phyloP scores from a whole-genome alignment of 1,284 basidiomycete genomes.

The Coniferiporia weirii region DNA sequence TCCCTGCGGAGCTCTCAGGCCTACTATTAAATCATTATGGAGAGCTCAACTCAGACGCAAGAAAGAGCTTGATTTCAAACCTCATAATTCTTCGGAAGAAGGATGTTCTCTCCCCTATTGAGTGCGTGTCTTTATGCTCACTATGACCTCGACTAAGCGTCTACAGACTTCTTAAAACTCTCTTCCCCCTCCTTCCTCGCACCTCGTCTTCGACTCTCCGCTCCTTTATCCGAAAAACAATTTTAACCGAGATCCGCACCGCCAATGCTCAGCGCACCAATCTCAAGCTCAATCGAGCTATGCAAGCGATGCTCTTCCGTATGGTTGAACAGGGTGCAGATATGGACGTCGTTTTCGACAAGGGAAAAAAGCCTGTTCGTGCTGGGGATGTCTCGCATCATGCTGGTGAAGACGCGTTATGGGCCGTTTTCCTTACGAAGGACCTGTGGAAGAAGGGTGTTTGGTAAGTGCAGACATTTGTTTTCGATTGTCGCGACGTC shows the following conservation, averaged over 20 bases:
- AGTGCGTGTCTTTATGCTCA: constrained; percentile 48
- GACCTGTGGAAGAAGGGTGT: constrained; percentile 94
- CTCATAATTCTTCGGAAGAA: constrained; percentile 92
- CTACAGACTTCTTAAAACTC: constrained; percentile 76
- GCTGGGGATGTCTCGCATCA: constrained; percentile 39
- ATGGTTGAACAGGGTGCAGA: constrained; percentile 75
- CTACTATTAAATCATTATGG: constrained; percentile 76
- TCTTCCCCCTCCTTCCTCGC: constrained; percentile 91
- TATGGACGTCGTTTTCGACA: constrained; percentile 70
- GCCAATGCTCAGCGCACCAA: constrained; percentile 90
- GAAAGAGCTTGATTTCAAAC: constrained; percentile 82
- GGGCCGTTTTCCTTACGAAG: constrained; percentile 93
- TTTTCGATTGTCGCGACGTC: not conserved
- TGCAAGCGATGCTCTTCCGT: constrained; percentile 93
- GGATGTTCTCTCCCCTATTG: constrained; percentile 85
- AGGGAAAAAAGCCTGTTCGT: constrained; percentile 59
- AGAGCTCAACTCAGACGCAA: constrained; percentile 68
- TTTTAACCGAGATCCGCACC: constrained; percentile 91
- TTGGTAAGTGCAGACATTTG: constrained; percentile 52
- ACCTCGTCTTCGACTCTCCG: constrained; percentile 84
- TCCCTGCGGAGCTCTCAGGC: constrained; percentile 72
- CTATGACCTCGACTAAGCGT: constrained; percentile 3
- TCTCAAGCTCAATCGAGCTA: constrained; percentile 93
- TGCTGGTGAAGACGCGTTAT: constrained; percentile 86
- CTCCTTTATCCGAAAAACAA: constrained; percentile 87